Base-by-base conservation (phyloP, 192 early-diverging fungal genomes). In the Diversispora eburnea region DNA sequence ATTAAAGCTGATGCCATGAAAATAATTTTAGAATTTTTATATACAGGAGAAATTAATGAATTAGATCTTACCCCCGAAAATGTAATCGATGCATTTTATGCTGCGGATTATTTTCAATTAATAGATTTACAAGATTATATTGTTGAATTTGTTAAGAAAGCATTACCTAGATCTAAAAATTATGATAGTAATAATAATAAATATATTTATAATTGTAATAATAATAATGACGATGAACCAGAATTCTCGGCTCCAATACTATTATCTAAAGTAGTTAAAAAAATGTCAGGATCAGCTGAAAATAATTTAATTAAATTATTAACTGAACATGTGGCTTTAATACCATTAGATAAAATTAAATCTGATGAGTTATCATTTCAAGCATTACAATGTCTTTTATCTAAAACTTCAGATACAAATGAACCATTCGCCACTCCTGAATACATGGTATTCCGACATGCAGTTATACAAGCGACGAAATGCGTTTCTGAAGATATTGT, bases 41-140 rank as follows among this genome's bases (percentile, higher is more conserved):
- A 68, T 25, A 68, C 67, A 8, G 46, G 47, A 7, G 9, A 17
- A 17, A 68, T 51, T 25, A 43, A 15, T 4, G n/a, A 52, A 25
- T 13, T 33, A 8, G 10, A 13, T 5, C 41, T 68, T 7, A 68
- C 67, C 10, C 19, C 10, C 19, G 67, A 68, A 9, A 49, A 68
- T 52, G 47, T 39, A 17, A 22, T 68, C 10, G 67, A 48, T 19
- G 17, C 47, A 3, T 68, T 52, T 41, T 47, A 49, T 42, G 67
- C 47, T 7, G 67, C 49, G 10, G 67, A 68, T 68, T 68, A 39
- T 41, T 39, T 68, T 68, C 67, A 68, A 54, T 20, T 68, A 10
- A 6, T 48, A 8, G 20, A 20, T 41, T 20, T 68, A 22, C 46
- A 68, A 68, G 48, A 68, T 13, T 12, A 17, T 68, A 54, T 68